Base-by-base conservation (phyloP, 495 filamentous ascomycete genomes). In the Penicillium alfredii region DNA sequence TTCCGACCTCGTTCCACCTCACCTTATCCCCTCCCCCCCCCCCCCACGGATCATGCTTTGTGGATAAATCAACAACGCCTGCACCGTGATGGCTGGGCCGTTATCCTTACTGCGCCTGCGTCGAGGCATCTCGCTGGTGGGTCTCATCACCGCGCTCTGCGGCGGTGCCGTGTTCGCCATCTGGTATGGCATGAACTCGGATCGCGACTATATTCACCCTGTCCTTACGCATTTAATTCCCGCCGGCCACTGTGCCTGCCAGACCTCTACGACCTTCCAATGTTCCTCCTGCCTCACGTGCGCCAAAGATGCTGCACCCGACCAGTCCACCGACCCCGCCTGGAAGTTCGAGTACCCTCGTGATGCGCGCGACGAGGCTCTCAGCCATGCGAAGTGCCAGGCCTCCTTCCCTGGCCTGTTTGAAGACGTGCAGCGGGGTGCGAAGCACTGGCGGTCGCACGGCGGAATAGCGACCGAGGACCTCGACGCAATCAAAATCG, bases 341-440 rank as follows among this genome's bases (percentile, higher is more conserved):
- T 72, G 68, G 65, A 34, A 44, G 2, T 71, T 63, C 26, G 27
- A 57, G 7, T 55, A 54, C 29, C 33, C 34, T 4, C 62, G 59
- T 27, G 64, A 71, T 43, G 55, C 43, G 22, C 46, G 49, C 25
- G 66, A 73, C 33, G 56, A 58, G 21, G 48, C 45, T 1, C 41
- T 74, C 6, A 55, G 51, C 15, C 33, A 42, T 10, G 31, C 15
- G 9, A 68, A 73, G 44, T 74, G 69, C 42, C 32, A 54, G 10
- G 38, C 42, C 8, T 63, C 68, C 1, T 74, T 74, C 44, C 71
- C 68, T 0, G 68, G 63, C 2, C 44, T 74, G 4, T 73, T 69
- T 27, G 56, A 62, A 30, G 71, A 74, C 24, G 44, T 72, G 25
- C 44, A 43, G 8, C 60, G 69, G 12, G 63, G 56, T 3, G 48